Conservation (phyloP, 108 stramenopile species). For the Schizochytrium sp. region DNA sequence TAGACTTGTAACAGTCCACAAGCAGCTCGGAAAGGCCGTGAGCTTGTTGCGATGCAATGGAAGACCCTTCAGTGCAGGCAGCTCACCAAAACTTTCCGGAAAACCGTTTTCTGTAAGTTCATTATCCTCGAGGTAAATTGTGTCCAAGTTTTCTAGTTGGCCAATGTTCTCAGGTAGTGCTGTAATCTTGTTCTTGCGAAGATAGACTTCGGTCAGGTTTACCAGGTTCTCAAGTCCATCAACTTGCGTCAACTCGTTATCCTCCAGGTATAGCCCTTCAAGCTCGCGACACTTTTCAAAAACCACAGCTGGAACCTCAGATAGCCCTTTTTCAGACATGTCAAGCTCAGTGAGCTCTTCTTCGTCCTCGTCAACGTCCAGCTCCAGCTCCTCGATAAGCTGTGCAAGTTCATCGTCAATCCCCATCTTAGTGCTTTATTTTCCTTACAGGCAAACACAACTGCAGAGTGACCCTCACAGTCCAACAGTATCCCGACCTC, state of each 20-base stretch:
- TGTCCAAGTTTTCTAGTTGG: background rate
- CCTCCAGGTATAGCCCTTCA: slow-evolving; percentile 47
- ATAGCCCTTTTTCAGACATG: slow-evolving; percentile 6
- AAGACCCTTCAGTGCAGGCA: slow-evolving; percentile 21
- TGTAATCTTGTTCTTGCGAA: slow-evolving; percentile 9
- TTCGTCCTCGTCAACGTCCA: slow-evolving; percentile 59
- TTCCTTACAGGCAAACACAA: too few species aligned
- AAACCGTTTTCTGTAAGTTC: background rate
- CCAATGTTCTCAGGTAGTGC: slow-evolving; percentile 1
- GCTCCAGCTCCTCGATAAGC: slow-evolving; percentile 21
- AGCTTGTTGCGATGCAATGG: slow-evolving; percentile 43
- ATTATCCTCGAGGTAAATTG: slow-evolving; percentile 55
- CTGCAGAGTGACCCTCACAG: too few species aligned
- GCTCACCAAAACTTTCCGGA: background rate
- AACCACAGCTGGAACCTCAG: slow-evolving; percentile 28
- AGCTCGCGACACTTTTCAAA: background rate
- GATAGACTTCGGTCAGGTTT: slow-evolving; percentile 32
- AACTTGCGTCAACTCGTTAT: background rate
- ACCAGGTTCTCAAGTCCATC: slow-evolving; percentile 26
- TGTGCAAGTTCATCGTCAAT: background rate
- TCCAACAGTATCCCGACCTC: too few species aligned
- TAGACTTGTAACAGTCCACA: background rate
- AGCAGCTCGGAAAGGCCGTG: background rate
- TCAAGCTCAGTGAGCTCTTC: slow-evolving; percentile 42
- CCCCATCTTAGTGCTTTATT: background rate